These are phyloP conservation scores for Diversispora epigaea DNA, from an alignment of 192 early-diverging fungal species.

Conservation along the genomic window DNA sequence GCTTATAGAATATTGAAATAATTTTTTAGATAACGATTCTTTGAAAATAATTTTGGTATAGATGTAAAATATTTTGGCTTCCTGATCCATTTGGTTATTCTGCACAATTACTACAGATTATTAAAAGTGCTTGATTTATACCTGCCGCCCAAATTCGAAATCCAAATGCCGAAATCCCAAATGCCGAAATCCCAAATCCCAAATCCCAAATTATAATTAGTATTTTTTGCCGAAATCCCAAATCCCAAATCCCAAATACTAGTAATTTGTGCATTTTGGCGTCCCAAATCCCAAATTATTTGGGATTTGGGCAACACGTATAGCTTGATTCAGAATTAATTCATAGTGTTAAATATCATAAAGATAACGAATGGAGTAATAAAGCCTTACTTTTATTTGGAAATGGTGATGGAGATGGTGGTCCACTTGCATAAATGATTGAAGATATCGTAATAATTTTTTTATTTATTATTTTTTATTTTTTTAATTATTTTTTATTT, in stretches of 20 bases:
- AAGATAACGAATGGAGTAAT: constrained; percentile 82
- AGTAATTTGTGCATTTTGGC: no score
- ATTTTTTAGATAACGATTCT: constrained; percentile 70
- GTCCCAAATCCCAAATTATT: no score
- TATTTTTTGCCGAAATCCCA: no score
- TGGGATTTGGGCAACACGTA: no score
- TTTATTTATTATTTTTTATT: no score
- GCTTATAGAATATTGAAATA: background rate
- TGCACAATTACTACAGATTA: constrained; percentile 90
- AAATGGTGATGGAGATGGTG: constrained; percentile 96
- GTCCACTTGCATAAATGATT: constrained; percentile 79
- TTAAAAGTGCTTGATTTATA: constrained; percentile 68
- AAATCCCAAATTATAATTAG: no score
- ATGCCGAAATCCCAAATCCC: no score
- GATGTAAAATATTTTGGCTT: constrained; percentile 85
- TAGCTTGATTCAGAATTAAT: constrained; percentile 31
- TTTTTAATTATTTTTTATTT: no score
- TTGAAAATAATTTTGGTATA: constrained; percentile 74
- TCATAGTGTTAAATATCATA: constrained; percentile 78
- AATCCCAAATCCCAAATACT: no score
- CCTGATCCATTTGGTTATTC: constrained; percentile 95
- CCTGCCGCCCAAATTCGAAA: no score
- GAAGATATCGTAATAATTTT: constrained; percentile 65
- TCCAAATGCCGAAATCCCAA: no score
- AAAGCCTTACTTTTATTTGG: constrained; percentile 90